Percentiles rank a stretch among this genome's conserved stretches.
phyloP scores from a whole-genome alignment of 2,329 filamentous ascomycete genomes.

The Arthrobotrys sphaeroides region DNA sequence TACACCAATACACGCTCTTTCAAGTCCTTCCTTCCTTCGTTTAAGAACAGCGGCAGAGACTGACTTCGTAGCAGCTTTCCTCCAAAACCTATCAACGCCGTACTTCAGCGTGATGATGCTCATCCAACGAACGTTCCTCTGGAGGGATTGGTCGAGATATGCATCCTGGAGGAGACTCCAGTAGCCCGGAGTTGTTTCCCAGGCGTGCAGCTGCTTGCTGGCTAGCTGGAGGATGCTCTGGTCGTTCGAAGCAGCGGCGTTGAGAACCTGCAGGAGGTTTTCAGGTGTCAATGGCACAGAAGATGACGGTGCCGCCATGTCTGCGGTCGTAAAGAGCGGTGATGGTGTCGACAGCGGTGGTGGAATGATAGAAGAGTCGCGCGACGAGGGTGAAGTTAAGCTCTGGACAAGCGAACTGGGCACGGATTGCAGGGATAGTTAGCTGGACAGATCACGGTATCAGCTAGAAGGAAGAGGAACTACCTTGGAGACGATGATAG shows the following conservation, averaged over 20 bases:
- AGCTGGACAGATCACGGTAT: too few relatives aligned
- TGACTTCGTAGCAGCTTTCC: conserved; percentile 78
- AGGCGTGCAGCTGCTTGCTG: conserved; percentile 66
- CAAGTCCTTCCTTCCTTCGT: background rate
- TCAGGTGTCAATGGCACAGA: conserved; percentile 60
- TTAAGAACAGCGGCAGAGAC: too few relatives aligned
- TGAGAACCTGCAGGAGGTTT: conserved; percentile 64
- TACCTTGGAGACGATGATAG: too few relatives aligned
- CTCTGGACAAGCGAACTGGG: too few relatives aligned
- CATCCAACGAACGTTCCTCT: conserved; percentile 82
- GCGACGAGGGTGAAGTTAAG: background rate
- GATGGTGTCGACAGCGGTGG: too few relatives aligned
- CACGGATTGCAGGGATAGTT: too few relatives aligned
- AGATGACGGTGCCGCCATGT: conserved; percentile 23
- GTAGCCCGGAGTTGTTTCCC: conserved; percentile 65
- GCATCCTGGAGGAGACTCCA: conserved; percentile 71
- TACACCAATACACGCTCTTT: too few relatives aligned
- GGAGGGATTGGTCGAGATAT: conserved; percentile 81
- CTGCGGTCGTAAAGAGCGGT: background rate
- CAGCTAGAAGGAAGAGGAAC: too few relatives aligned
- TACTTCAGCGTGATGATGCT: conserved; percentile 96
- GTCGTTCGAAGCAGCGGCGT: conserved; percentile 64
- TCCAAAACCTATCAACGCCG: conserved; percentile 94
- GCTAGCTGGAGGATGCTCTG: conserved; percentile 66
- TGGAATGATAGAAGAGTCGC: too few relatives aligned